Base-by-base conservation (phyloP, 2,329 filamentous ascomycete genomes). In the Pyrenochaeta sp. region DNA sequence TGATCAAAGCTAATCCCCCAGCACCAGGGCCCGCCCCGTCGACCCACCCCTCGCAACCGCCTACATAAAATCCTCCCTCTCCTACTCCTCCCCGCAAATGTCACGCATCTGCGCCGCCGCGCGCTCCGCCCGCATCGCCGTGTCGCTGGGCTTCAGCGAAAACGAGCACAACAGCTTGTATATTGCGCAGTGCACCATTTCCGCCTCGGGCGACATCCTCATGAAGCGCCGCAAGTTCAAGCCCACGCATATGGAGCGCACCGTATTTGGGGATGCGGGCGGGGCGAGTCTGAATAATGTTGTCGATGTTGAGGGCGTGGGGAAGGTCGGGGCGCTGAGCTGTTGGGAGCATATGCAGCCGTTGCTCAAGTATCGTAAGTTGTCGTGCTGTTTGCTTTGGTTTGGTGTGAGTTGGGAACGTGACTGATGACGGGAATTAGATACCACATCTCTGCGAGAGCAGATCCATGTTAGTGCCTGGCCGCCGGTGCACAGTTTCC, bases 1-100 rank as follows among this genome's bases (percentile, higher is more conserved):
- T n/a, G n/a, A n/a, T n/a, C n/a, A n/a, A n/a, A n/a, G n/a, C n/a
- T n/a, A n/a, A n/a, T n/a, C n/a, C n/a, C n/a, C 36, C 30, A 20
- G 7, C n/a, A 20, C 15, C 8, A 77, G 74, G 61, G 63, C 66
- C 1, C 67, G 69, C 2, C 70, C 74, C 4, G 56, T 79, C 14
- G 72, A 79, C 35, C 67, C 69, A n/a, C 61, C 64, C 6, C 51
- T 74, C 9, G 57, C 61, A 4, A 63, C 63, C 0, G 59, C 68
- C 22, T 80, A 79, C 58, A 73, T 78, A 24, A 63, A 73, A 15
- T 77, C 77, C 52, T 77, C 72, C 0, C 57, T 80, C 1, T 55
- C 59, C 1, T 58, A 66, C 9, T 65, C 74, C 20, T 74, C 72
- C 0, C 55, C 67, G 0, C 68, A 79, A 32, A 77, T 80, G 73